phyloP scores from a whole-genome alignment of 2,329 filamentous ascomycete species.

The Tolypocladium tropicale region DNA sequence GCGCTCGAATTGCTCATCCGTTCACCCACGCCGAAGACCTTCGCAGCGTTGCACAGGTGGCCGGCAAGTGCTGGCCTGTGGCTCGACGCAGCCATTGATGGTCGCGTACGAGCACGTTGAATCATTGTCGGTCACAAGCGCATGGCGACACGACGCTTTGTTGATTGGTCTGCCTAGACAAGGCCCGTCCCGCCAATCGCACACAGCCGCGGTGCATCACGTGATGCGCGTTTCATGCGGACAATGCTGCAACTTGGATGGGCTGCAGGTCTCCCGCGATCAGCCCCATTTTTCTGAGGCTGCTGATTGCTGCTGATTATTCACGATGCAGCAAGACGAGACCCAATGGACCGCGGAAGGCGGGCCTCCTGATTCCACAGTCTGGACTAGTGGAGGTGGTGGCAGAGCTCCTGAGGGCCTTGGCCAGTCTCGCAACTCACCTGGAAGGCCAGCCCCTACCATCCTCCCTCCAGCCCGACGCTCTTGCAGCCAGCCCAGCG shows the following conservation, averaged over 20 bases:
- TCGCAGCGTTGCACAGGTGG: background rate
- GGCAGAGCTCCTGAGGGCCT: background rate
- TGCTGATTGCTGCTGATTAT: background rate
- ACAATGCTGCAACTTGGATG: constrained; percentile 19
- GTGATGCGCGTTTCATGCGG: constrained; percentile 24
- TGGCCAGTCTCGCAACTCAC: background rate
- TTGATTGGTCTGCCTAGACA: constrained; percentile 16
- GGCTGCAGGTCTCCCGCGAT: constrained; percentile 21
- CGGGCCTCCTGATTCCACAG: background rate
- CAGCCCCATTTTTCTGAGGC: constrained; percentile 17
- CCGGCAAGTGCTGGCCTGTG: background rate
- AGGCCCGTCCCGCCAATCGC: constrained; percentile 28
- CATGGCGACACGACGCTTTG: background rate
- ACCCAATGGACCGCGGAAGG: too few relatives aligned
- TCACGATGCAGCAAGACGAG: background rate
- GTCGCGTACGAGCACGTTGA: background rate
- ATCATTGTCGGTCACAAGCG: background rate
- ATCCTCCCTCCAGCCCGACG: background rate
- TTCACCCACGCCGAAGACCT: background rate
- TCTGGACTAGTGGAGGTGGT: background rate
- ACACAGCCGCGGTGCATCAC: constrained; percentile 20
- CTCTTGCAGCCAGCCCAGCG: background rate
- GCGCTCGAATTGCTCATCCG: background rate
- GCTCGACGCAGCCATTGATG: background rate
- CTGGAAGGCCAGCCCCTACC: background rate